Percentiles rank a stretch among this genome's conserved stretches.
Conservation (phyloP, 2,329 filamentous ascomycete species). For the Rhynchosporium secalis region DNA sequence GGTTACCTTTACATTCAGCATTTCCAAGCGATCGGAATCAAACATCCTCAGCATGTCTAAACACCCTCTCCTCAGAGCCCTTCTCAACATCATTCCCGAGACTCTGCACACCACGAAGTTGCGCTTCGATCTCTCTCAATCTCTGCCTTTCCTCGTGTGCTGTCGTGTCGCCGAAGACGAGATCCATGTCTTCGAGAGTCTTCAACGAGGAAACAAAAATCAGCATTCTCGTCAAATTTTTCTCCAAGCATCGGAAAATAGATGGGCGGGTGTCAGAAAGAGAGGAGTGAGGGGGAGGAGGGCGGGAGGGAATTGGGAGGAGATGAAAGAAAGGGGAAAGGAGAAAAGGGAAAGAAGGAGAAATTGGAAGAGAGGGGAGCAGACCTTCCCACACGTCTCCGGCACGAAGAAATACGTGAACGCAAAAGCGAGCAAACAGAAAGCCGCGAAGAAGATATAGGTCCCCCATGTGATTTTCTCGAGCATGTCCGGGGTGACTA, state of each 20-base stretch:
- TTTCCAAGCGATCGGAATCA: background rate
- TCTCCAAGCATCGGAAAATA: no score
- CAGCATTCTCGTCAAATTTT: background rate
- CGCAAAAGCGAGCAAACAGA: slow-evolving; percentile 49
- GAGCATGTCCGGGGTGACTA: slow-evolving; percentile 59
- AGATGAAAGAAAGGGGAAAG: no score
- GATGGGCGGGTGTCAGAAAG: no score
- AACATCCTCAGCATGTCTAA: background rate
- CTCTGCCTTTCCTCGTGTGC: slow-evolving; percentile 42
- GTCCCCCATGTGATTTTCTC: slow-evolving; percentile 52
- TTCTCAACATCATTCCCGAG: slow-evolving; percentile 27
- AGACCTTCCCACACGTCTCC: slow-evolving; percentile 52
- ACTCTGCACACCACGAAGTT: slow-evolving; percentile 26
- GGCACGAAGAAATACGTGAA: slow-evolving; percentile 58
- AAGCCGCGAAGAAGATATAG: slow-evolving; percentile 61
- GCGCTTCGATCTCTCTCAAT: slow-evolving; percentile 29
- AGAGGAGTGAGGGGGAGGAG: no score
- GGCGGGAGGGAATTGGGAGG: no score
- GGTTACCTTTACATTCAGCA: no score
- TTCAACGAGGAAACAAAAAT: background rate
- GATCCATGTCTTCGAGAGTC: slow-evolving; percentile 58
- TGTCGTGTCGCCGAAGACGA: slow-evolving; percentile 45
- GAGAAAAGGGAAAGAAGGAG: background rate
- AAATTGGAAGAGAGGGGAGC: background rate
- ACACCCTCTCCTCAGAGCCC: background rate